phyloP scores from a whole-genome alignment of 2,329 filamentous ascomycete genomes.

The Arthrobotrys pseudoclavata region DNA sequence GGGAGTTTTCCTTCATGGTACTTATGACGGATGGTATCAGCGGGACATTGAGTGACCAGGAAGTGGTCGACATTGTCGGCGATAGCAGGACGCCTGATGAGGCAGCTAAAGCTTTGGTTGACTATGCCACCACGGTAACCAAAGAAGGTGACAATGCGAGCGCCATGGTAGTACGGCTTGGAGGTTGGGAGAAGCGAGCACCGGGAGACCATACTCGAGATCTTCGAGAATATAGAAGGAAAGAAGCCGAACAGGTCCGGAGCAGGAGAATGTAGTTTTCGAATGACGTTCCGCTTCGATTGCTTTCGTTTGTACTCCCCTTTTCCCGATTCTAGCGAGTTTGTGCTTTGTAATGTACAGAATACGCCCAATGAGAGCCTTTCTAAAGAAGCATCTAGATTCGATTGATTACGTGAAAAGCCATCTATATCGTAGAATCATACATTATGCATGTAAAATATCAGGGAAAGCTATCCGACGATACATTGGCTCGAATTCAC shows the following conservation, averaged over 20 bases:
- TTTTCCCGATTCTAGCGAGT: neutral
- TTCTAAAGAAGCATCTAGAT: neutral
- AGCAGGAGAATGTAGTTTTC: conserved; percentile 69
- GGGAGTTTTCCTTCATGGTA: conserved; percentile 89
- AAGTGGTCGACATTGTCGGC: conserved; percentile 95
- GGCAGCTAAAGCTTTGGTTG: conserved; percentile 81
- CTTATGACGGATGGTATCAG: conserved; percentile 90
- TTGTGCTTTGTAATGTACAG: conserved; percentile 13
- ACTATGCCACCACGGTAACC: conserved; percentile 88
- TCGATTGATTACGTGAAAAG: conserved; percentile 1
- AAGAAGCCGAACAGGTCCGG: conserved; percentile 86
- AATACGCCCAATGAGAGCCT: neutral
- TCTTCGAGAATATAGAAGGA: conserved; percentile 83
- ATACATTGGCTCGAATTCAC: no score
- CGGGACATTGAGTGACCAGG: conserved; percentile 87
- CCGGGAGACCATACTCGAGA: conserved; percentile 95
- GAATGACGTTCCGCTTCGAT: neutral
- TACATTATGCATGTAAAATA: neutral
- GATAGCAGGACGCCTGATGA: conserved; percentile 92
- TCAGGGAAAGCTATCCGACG: no score
- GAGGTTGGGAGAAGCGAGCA: conserved; percentile 78
- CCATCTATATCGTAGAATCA: neutral
- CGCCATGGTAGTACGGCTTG: conserved; percentile 76
- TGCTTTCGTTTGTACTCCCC: neutral
- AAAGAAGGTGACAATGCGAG: conserved; percentile 77